These are phyloP conservation scores for Pestalotiopsis sp. DNA, from an alignment of 2,329 filamentous ascomycete genomes.

Conservation along the genomic window DNA sequence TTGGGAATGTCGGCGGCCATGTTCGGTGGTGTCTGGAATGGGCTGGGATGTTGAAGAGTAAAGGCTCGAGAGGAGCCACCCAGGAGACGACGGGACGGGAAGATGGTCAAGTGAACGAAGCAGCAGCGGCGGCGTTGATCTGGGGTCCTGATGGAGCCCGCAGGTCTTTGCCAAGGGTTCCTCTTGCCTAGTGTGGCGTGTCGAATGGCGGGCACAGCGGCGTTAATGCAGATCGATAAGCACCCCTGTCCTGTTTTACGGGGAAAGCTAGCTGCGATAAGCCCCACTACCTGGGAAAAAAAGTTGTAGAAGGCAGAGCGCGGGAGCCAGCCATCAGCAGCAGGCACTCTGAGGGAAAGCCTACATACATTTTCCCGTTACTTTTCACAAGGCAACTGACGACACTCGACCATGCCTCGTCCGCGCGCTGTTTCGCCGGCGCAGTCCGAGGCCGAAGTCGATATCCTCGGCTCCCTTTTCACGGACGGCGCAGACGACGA, in stretches of 20 bases:
- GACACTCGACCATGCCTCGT: slow-evolving; percentile 60
- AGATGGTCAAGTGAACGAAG: not conserved
- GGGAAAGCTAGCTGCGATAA: slow-evolving; percentile 11
- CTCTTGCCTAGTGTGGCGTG: not conserved
- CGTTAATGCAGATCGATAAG: slow-evolving; percentile 12
- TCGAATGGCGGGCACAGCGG: not conserved
- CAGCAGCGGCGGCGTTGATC: not conserved
- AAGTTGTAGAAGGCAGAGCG: slow-evolving; percentile 19
- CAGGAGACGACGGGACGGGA: not conserved
- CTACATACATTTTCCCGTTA: not conserved
- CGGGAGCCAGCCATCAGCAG: not conserved
- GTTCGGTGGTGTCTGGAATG: slow-evolving; percentile 1
- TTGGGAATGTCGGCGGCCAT: slow-evolving; percentile 43
- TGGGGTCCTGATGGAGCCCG: not conserved
- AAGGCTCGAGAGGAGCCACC: not conserved
- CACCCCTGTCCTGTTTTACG: not conserved
- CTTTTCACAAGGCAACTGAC: not conserved
- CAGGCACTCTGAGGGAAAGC: not conserved
- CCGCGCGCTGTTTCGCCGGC: slow-evolving; percentile 76
- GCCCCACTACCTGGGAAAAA: slow-evolving; percentile 16
- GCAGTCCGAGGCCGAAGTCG: slow-evolving; percentile 85
- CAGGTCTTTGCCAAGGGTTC: not conserved
- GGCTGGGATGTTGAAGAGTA: not conserved
- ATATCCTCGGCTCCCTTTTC: slow-evolving; percentile 82
- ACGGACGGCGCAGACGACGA: slow-evolving; percentile 59